Evolutionary conservation across 2,329 filamentous ascomycete species (phyloP).

Genomic region (Neoascochyta sp.): DNA sequence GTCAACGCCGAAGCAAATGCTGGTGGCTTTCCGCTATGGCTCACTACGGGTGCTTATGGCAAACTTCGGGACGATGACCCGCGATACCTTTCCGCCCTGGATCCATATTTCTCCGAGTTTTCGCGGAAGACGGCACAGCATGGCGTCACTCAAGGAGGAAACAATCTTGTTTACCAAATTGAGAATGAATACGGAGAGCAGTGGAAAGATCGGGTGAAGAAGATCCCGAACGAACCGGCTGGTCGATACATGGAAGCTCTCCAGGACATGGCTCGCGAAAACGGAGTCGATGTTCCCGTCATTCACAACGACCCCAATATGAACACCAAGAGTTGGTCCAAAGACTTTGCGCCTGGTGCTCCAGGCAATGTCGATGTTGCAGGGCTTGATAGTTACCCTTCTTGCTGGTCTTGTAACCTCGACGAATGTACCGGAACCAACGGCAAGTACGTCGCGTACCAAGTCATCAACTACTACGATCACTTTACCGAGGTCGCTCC

Average conservation of each 20-base stretch:
- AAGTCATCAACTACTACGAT: constrained; percentile 47
- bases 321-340: constrained; percentile 56
- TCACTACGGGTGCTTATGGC: constrained; percentile 59
- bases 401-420: constrained; percentile 62
- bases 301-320: constrained; percentile 60
- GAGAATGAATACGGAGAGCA: constrained; percentile 54
- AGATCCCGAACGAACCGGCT: constrained; percentile 48
- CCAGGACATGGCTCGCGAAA: constrained; percentile 51
- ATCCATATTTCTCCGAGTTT: constrained; percentile 52
- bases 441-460: constrained; percentile 53
- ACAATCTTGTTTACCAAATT: constrained; percentile 55
- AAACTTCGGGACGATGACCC: constrained; percentile 51
- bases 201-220: constrained; percentile 36
- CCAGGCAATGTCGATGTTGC: constrained; percentile 54
- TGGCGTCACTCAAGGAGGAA: constrained; percentile 56
- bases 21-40: constrained; percentile 60
- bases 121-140: constrained; percentile 51
- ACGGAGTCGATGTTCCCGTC: constrained; percentile 58
- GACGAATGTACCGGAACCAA: constrained; percentile 59
- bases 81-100: constrained; percentile 53
- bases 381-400: constrained; percentile 52
- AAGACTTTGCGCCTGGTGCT: constrained; percentile 53
- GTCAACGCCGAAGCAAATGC: constrained; percentile 62
- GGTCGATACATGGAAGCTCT: constrained; percentile 58
- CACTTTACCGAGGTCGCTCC: constrained; percentile 44